phyloP scores from a whole-genome alignment of 2,329 filamentous ascomycete species.

The Epichloe scottii region DNA sequence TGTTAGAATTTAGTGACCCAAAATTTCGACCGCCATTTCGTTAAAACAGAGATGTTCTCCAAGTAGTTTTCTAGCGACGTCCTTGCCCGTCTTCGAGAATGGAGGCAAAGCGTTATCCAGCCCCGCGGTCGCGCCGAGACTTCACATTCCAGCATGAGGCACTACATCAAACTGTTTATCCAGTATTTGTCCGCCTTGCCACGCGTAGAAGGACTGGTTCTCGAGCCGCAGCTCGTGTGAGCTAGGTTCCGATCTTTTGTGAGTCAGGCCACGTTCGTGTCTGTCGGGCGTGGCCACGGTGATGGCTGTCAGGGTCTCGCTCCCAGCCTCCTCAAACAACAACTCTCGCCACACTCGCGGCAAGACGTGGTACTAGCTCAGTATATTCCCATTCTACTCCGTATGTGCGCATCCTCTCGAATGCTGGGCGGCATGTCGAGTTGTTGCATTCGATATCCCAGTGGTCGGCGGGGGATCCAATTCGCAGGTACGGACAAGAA shows the following conservation, averaged over 20 bases:
- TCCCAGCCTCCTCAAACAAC: not conserved
- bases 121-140: conserved; percentile 11
- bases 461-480: not conserved
- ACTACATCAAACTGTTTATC: conserved; percentile 3
- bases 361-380: too few relatives aligned
- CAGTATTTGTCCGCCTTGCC: not conserved
- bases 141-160: conserved; percentile 14
- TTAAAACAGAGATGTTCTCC: not conserved
- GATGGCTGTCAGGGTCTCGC: not conserved
- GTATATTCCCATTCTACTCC: too few relatives aligned
- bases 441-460: not conserved
- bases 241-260: not conserved
- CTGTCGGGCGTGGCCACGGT: not conserved
- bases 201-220: conserved; percentile 1
- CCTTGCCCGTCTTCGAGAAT: not conserved
- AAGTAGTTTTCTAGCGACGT: not conserved
- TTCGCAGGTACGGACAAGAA: not conserved
- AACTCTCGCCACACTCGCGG: not conserved
- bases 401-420: too few relatives aligned
- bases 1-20: not conserved
- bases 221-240: not conserved
- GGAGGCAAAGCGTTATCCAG: conserved; percentile 5
- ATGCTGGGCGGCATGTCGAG: not conserved
- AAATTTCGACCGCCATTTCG: not conserved
- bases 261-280: not conserved